Conservation (phyloP, 495 filamentous ascomycete species). For the Polyplosphaeria fusca region DNA sequence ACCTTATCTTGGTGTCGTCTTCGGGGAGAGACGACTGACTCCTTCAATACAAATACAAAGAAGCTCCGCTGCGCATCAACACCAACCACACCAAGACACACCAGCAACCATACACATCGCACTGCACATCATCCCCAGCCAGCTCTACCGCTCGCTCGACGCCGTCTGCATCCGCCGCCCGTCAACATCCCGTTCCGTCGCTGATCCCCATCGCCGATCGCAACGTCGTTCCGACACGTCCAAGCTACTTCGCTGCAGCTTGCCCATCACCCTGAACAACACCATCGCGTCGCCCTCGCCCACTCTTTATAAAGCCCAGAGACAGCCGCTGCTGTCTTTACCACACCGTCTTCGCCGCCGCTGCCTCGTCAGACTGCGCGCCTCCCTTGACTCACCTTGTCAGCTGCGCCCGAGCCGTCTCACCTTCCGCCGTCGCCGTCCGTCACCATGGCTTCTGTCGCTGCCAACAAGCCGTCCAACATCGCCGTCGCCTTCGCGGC, state of each 20-base stretch:
- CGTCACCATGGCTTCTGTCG: conserved; percentile 55
- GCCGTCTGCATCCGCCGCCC: not conserved
- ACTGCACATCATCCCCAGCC: not conserved
- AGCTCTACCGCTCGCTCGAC: not conserved
- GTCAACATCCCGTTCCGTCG: conserved; percentile 1
- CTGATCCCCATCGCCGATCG: conserved; percentile 31
- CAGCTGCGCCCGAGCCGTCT: conserved; percentile 3
- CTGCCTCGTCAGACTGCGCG: not conserved
- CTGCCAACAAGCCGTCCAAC: conserved; percentile 49
- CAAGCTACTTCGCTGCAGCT: conserved; percentile 34
- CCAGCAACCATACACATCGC: not conserved
- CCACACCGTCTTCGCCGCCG: not conserved
- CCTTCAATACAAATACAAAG: not conserved
- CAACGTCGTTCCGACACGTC: conserved; percentile 20
- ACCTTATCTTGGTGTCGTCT: not conserved
- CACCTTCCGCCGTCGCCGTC: conserved; percentile 12
- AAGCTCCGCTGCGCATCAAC: conserved; percentile 2
- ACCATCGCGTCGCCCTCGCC: not conserved
- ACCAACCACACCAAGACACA: not conserved
- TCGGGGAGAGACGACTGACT: not conserved
- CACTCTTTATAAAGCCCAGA: not conserved
- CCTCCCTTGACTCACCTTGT: conserved; percentile 1
- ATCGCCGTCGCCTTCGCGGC: conserved; percentile 63
- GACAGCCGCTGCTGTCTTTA: not conserved
- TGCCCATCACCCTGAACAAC: conserved; percentile 7